Base-by-base conservation (phyloP, 2,329 filamentous ascomycete genomes). In the Bisporella sp. region DNA sequence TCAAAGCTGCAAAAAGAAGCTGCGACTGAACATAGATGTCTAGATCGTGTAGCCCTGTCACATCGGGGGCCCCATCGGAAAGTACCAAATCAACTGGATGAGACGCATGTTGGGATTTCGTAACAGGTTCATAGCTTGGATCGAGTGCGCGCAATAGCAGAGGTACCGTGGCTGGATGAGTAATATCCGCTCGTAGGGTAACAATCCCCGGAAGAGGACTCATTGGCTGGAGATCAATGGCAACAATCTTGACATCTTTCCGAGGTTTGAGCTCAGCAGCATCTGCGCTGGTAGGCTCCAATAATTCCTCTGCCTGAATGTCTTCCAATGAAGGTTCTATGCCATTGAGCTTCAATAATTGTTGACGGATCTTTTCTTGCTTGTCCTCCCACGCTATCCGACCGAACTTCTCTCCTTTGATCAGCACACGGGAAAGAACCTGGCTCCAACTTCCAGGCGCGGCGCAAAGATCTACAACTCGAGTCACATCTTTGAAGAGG, bases 1-100 rank as follows among this genome's bases (percentile, higher is more conserved):
- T 96, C 21, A 99, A 79, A 0, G 93, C 93, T 0, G 92, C 89
- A 68, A 95, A 96, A 46, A 99, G 84, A 6, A 99, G 78, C 69
- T 97, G 93, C 6, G 88, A 91, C 70, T 99, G 93, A 13, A 99
- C 88, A 69, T 99, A 99, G 59, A 97, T 97, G 69, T 99, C 93
- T 35, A 99, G 81, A 67, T 99, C 93, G 68, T 99, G 93, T 1
- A 99, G 77, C 21, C 93, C 93, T 0, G 93, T 99, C 9, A 99
- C 93, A 63, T 99, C 93, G 1, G 93, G 93, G 0, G 93, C 93
- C 48, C 93, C 93, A 62, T 99, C 93, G 51, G 89, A 96, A 55
- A 99, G 81, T 29, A 99, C 92, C 1, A 99, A 79, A 64, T 99
- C 93, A 11, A 97, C 92, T 0, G 86, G 88, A 45, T 89, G 82